These are phyloP conservation scores for Heimioporus sp. DNA, from an alignment of 768 basidiomycete genomes.

Conservation along the genomic window DNA sequence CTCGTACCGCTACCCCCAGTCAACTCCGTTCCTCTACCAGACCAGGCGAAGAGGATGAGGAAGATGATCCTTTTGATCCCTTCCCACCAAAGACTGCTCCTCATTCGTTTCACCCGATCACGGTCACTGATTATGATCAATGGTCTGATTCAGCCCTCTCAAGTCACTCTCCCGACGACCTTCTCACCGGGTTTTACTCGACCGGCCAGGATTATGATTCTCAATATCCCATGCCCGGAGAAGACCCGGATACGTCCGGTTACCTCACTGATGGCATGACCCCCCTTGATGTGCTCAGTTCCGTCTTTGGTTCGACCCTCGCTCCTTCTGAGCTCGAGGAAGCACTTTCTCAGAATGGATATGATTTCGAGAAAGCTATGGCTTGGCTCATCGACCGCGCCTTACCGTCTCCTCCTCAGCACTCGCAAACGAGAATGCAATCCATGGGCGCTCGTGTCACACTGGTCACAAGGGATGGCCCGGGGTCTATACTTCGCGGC, in stretches of 20 bases:
- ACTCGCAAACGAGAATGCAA: constrained; percentile 46
- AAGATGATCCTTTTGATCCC: constrained; percentile 86
- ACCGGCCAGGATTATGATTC: constrained; percentile 31
- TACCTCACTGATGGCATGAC: constrained; percentile 92
- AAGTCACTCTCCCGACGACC: constrained; percentile 52
- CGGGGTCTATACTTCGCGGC: constrained; percentile 35
- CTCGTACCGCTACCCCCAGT: constrained; percentile 65
- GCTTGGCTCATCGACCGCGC: constrained; percentile 85
- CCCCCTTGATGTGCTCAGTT: constrained; percentile 92
- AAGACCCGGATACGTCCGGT: constrained; percentile 52
- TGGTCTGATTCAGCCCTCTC: constrained; percentile 55
- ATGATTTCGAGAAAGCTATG: constrained; percentile 96
- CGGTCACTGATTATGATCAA: constrained; percentile 62
- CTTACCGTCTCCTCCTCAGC: constrained; percentile 44
- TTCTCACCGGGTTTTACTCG: constrained; percentile 33
- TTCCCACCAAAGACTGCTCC: constrained; percentile 48
- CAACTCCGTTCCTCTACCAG: constrained; percentile 66
- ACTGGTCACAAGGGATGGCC: constrained; percentile 57
- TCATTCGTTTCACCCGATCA: constrained; percentile 61
- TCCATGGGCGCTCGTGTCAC: constrained; percentile 67
- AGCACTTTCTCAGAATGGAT: constrained; percentile 81
- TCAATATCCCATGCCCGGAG: constrained; percentile 29
- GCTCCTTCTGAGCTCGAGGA: constrained; percentile 92
- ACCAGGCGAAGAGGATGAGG: constrained; percentile 61
- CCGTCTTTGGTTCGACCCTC: constrained; percentile 89